Base-by-base conservation (phyloP, 768 basidiomycete species). In the Tephrocybe sp. region DNA sequence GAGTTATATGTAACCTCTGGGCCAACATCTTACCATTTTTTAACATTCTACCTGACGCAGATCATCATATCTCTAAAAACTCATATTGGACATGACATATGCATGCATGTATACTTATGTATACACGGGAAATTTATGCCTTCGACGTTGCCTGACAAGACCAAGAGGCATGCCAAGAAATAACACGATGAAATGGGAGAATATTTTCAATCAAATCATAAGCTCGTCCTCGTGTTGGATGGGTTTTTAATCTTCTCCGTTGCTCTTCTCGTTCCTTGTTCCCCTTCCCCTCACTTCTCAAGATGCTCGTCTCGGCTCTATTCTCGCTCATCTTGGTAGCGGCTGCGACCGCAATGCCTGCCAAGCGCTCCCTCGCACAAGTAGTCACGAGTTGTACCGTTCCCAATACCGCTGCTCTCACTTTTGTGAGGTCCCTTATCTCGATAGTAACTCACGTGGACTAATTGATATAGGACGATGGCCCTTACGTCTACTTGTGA, bases 351-450 rank as follows among this genome's bases (percentile, higher is more conserved):
- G 51, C 53, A 5, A 38, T 51, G 22, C 61, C 55, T 28, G n/a
- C 43, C 31, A 47, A 40, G 25, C 53, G 54, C 15, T 22, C 49
- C 9, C 48, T 45, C 16, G 58, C 63, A 15, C 51, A 61, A n/a
- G 69, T 74, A 25, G 62, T 67, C 47, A 63, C 60, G 1, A 53
- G 52, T 16, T 75, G 72, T 58, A 62, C 64, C 1, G 60, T 58
- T 6, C 57, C 69, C 1, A 65, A 67, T 26, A 68, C 64, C 16
- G 64, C 49, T 34, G 68, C 69, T 25, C 59, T 71, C n/a, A 69
- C 69, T 25, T 69, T 71, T 26, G 68, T 68, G 49, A 39, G 67
- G 56, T 15, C 18, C 36, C 19, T 24, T 22, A 15, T 36, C 16
- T 9, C 25, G 24, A 15, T 34, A 24, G 35, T 13, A 11, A 4